Evolutionary conservation across 2,329 filamentous ascomycete genomes (phyloP).

Genomic region (Lachnellula cervina): DNA sequence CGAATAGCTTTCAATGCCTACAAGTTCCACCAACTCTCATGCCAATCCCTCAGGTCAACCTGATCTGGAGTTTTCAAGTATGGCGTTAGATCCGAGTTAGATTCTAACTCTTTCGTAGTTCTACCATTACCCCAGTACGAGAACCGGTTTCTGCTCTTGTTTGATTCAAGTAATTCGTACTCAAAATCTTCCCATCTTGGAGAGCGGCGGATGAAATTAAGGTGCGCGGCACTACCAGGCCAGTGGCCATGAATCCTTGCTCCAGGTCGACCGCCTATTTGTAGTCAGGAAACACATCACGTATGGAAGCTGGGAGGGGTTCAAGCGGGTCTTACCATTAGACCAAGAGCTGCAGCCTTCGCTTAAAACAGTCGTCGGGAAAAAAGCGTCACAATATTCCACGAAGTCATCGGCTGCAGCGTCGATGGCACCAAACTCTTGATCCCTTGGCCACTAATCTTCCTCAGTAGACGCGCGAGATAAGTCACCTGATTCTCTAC

Average conservation of each 20-base stretch:
- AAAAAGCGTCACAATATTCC: conserved; percentile 55
- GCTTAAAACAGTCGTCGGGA: conserved; percentile 47
- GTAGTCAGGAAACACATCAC: background rate
- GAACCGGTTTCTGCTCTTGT: conserved; percentile 36
- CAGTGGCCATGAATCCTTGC: conserved; percentile 62
- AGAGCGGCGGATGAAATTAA: conserved; percentile 50
- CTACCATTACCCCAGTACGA: conserved; percentile 63
- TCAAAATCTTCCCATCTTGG: conserved; percentile 55
- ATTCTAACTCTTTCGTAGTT: conserved; percentile 50
- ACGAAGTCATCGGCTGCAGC: conserved; percentile 46
- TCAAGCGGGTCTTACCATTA: conserved; percentile 43
- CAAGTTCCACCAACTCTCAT: conserved; percentile 3
- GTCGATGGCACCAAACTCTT: conserved; percentile 50
- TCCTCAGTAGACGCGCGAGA: conserved; percentile 63
- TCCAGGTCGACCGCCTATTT: conserved; percentile 44
- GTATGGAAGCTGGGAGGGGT: background rate
- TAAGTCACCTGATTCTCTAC: conserved; percentile 62
- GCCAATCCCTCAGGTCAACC: conserved; percentile 1
- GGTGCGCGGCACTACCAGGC: conserved; percentile 60
- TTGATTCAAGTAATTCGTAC: conserved; percentile 38
- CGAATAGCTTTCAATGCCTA: background rate
- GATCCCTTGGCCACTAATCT: conserved; percentile 61
- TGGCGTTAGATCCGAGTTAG: conserved; percentile 17
- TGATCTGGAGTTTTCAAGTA: background rate
- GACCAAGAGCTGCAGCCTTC: conserved; percentile 67